These are phyloP conservation scores for Metschnikowia lachancei DNA, from an alignment of 805 yeast genomes.

Conservation along the genomic window DNA sequence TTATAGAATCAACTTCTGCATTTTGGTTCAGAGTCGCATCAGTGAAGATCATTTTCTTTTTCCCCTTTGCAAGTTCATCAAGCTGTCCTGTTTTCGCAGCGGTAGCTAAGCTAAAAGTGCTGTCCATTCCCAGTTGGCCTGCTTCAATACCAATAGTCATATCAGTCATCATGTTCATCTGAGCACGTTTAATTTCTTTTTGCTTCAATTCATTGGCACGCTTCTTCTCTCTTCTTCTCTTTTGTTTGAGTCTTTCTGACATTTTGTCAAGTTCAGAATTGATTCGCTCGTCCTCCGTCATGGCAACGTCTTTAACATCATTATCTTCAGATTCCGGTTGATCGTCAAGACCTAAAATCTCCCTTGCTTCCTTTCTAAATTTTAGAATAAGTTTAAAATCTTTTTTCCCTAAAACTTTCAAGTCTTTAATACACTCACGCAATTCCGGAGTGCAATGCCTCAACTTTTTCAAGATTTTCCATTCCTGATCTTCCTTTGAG, in stretches of 20 bases:
- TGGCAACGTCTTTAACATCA: slow-evolving; percentile 61
- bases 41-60: slow-evolving; percentile 56
- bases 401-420: slow-evolving; percentile 89
- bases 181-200: slow-evolving; percentile 86
- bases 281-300: slow-evolving; percentile 86
- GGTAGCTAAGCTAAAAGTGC: slow-evolving; percentile 75
- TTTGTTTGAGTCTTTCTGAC: slow-evolving; percentile 65
- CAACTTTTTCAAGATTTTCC: slow-evolving; percentile 68
- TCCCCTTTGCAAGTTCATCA: slow-evolving; percentile 72
- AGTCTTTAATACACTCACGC: slow-evolving; percentile 80
- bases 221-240: slow-evolving; percentile 77
- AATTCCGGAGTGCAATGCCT: slow-evolving; percentile 78
- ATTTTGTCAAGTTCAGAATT: slow-evolving; percentile 79
- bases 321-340: slow-evolving; percentile 47
- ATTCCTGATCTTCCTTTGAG: slow-evolving; percentile 55
- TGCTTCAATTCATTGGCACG: slow-evolving; percentile 78
- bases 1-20: background rate
- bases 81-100: slow-evolving; percentile 87
- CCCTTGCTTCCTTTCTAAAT: slow-evolving; percentile 89
- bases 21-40: background rate
- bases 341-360: slow-evolving; percentile 63
- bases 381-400: slow-evolving; percentile 82
- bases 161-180: slow-evolving; percentile 94
- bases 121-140: slow-evolving; percentile 71
- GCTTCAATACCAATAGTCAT: slow-evolving; percentile 93